Evolutionary conservation across 2,329 filamentous ascomycete species (phyloP), one percentile per base, ranked within the genome.

Genomic region (Fusarium sp.): DNA sequence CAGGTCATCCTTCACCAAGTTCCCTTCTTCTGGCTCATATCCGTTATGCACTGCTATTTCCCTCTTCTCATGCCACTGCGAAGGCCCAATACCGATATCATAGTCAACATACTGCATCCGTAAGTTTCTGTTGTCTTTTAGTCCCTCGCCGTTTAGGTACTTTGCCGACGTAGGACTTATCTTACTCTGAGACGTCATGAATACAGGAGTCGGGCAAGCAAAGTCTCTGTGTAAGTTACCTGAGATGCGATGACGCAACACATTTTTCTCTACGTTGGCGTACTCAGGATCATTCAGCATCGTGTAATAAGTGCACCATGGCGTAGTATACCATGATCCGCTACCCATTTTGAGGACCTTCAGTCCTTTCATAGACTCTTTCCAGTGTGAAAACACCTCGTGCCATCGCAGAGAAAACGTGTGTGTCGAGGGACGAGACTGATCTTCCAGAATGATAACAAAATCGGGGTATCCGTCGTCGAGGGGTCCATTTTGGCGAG

Each of bases 71-170:
- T n/a, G 0, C 42, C 51, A 65, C 1, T 24, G 6, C 3, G 45
- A 38, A 4, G 40, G 46, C 6, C 48, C 36, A 0, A 2, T 0
- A 5, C 23, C 42, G 10, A 53, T 26, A 0, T 62, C 6, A 8
- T 68, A 68, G 10, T 55, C 19, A 5, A 66, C 11, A 9, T 68
- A 68, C 30, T 30, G 46, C 56, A 68, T 44, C 10, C 43, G 39
- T 4, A 4, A 6, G 2, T 0, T 3, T n/a, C 50, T 61, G 6
- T 12, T 0, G 0, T 19, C 11, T 1, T 5, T 8, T 1, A 59
- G n/a, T 0, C 56, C 56, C 1, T 14, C 23, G 1, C 59, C 65
- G 4, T 68, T 14, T 7, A 39, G 49, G 17, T 55, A 54, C n/a
- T 17, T 51, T 4, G 38, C 45, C 11, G 32, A 23, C n/a, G n/a